Evolutionary conservation across 129 eudicot species (phyloP), one percentile per base, ranked within the genome.

Genomic region (Arctium lappa): DNA sequence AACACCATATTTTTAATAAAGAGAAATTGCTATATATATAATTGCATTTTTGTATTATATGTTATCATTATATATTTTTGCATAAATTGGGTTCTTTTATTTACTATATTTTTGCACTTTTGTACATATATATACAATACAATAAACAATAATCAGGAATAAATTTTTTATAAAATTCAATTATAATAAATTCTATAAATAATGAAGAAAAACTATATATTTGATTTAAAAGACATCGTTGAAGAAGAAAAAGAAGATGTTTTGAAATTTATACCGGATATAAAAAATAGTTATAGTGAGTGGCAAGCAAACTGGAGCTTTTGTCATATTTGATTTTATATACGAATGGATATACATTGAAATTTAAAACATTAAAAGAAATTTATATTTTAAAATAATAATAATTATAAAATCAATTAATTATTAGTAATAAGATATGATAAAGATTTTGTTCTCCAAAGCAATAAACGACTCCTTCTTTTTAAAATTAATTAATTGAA

Each of bases 361-460:
- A 16, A 11, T 80, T 50, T 0, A 79, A 80, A 71, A 39, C 60
- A 8, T 40, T 13, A 38, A 79, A 39, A 7, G 15, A 71, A 53
- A 40, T 9, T 7, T n/a, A 66, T 72, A 36, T 8, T 37, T 22
- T 6, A 74, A 5, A 60, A 39, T 37, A 69, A 33, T 27, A 48
- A 46, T 31, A 3, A 22, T 18, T 22, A 74, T 74, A 1, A 27
- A 80, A 30, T 72, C 32, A 78, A 71, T 53, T 36, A 83, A 60
- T 78, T 16, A 78, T 83, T 78, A 42, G 69, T 39, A 69, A 79
- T 79, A 78, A 84, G 83, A 84, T 84, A 84, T 73, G 83, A 63
- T 84, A 69, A 79, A 78, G 76, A 79, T 84, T 73, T 79, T 79
- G 62, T 84, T 79, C 62, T 84, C 82, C 80, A 63, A 79, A 84